Evolutionary conservation across 164 flowering plant species (phyloP).

Genomic region (Chimonanthus praecox): DNA sequence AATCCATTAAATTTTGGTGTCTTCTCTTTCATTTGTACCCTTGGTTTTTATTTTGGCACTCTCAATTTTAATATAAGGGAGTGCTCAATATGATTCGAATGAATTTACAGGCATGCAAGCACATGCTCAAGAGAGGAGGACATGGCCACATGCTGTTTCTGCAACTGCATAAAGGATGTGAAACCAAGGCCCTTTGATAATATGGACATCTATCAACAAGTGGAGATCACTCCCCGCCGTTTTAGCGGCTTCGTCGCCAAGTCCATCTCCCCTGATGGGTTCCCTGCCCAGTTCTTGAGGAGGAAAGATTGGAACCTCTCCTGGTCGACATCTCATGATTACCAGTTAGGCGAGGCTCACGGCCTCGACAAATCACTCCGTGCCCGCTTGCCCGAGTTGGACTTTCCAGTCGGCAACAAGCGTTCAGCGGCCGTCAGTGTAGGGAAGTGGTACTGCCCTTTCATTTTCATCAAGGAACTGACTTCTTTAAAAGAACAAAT

Average conservation of each 20-base stretch:
- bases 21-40: neutral
- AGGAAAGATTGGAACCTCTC: constrained; percentile 9
- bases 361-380: constrained; percentile 8
- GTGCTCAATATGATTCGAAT: neutral
- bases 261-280: constrained; percentile 15
- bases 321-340: neutral
- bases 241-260: constrained; percentile 14
- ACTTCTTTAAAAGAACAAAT: constrained; percentile 28
- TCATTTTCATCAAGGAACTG: constrained; percentile 17
- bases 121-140: constrained; percentile 43
- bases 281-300: constrained; percentile 14
- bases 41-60: neutral
- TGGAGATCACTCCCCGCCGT: constrained; percentile 16
- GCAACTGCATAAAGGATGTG: constrained; percentile 18
- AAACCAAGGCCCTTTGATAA: constrained; percentile 39
- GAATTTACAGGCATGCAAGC: constrained; percentile 35
- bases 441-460: constrained; percentile 19
- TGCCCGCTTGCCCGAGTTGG: neutral
- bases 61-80: neutral
- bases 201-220: constrained; percentile 32
- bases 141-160: constrained; percentile 31
- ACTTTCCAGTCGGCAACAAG: constrained; percentile 8
- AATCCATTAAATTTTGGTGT: neutral
- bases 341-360: neutral
- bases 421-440: neutral